A percentile compares a stretch with the other conserved stretches of the same genome.
Evolutionary conservation across 768 basidiomycete species (phyloP).

Genomic region (Russula compacta): DNA sequence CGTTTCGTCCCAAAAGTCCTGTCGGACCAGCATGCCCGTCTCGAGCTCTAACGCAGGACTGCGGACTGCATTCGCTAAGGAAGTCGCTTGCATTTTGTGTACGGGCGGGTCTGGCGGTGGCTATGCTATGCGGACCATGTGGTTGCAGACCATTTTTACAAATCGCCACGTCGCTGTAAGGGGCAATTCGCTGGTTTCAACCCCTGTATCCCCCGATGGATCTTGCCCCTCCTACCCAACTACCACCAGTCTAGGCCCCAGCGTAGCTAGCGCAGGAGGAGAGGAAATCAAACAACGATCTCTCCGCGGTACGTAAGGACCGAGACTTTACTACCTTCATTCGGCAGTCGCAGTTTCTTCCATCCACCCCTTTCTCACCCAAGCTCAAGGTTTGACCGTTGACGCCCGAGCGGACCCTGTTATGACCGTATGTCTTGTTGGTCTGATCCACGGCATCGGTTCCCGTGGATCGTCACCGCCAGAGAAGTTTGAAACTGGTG

Average conservation of each 20-base stretch:
- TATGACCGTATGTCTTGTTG: neutral
- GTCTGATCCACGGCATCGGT: neutral
- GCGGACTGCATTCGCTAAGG: neutral
- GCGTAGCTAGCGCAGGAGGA: neutral
- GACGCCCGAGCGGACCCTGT: neutral
- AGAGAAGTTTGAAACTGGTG: neutral
- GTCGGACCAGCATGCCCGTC: neutral
- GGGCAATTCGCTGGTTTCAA: neutral
- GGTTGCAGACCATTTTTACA: neutral
- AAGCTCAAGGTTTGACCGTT: neutral
- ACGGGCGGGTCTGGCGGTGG: neutral
- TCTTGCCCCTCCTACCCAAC: neutral
- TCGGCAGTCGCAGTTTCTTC: neutral
- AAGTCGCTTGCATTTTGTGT: neutral
- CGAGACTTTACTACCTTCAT: neutral
- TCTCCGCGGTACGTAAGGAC: neutral
- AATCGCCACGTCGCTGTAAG: neutral
- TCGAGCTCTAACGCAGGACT: neutral
- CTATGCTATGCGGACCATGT: conserved; percentile 6
- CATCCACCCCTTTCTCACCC: neutral
- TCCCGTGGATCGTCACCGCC: neutral
- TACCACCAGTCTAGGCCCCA: neutral
- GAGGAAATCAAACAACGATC: neutral
- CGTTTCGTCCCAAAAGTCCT: neutral
- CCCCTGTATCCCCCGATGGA: neutral